Conservation (phyloP, 352 stramenopile species). For the Peronospora belbahrii region DNA sequence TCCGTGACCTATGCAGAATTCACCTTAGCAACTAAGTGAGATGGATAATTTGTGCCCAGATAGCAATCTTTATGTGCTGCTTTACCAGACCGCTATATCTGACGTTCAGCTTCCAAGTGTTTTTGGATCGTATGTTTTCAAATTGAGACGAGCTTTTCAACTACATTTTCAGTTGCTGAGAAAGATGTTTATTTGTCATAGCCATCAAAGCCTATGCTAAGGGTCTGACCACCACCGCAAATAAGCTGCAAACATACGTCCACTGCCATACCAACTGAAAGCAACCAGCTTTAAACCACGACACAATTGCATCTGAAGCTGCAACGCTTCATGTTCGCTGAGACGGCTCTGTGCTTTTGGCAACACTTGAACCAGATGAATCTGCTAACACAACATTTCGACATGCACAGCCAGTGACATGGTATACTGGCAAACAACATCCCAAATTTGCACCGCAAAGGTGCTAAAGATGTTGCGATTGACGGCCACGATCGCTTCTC, state of each 20-base stretch:
- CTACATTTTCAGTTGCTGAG: not conserved
- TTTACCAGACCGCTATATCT: not conserved
- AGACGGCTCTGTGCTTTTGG: slow-evolving; percentile 52
- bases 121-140: slow-evolving; percentile 2
- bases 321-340: slow-evolving; percentile 72
- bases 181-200: slow-evolving; percentile 1
- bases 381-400: slow-evolving; percentile 44
- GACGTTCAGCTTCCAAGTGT: not conserved
- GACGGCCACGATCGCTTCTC: slow-evolving; percentile 68
- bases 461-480: slow-evolving; percentile 73
- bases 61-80: not conserved
- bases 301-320: no score
- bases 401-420: slow-evolving; percentile 53
- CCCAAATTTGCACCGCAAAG: slow-evolving; percentile 77
- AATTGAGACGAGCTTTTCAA: not conserved
- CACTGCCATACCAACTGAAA: no score
- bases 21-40: slow-evolving; percentile 37
- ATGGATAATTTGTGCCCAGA: slow-evolving; percentile 2
- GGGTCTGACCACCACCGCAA: slow-evolving; percentile 1
- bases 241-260: no score
- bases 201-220: not conserved
- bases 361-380: slow-evolving; percentile 57
- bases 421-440: slow-evolving; percentile 56
- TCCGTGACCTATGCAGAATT: slow-evolving; percentile 61
- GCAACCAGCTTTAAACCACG: no score